Evolutionary conservation across 768 basidiomycete genomes (phyloP).

Genomic region (Hortiboletus flavorubellus): DNA sequence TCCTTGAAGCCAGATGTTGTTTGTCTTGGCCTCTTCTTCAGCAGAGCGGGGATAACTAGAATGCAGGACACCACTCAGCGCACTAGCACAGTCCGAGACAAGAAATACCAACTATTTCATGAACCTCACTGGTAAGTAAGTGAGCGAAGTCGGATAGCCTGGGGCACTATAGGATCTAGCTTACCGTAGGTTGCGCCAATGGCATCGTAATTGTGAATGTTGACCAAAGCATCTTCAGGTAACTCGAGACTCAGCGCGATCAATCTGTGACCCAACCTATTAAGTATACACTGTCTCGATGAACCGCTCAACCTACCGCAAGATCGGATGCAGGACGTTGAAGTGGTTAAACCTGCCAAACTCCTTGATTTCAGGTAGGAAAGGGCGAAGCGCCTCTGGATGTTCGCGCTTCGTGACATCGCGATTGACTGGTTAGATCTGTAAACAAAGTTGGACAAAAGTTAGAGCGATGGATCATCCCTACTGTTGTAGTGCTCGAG

Average conservation of each 20-base stretch:
- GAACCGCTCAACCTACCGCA: constrained; percentile 32
- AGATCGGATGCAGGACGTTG: constrained; percentile 46
- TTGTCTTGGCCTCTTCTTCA: constrained; percentile 48
- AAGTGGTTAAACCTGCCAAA: constrained; percentile 52
- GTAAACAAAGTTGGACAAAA: not conserved
- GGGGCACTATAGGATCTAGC: not conserved
- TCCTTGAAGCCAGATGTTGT: constrained; percentile 59
- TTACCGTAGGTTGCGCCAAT: constrained; percentile 43
- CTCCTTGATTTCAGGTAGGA: constrained; percentile 49
- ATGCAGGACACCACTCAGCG: not conserved
- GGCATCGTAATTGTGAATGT: constrained; percentile 44
- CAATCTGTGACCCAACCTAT: constrained; percentile 31
- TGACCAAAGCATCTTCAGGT: constrained; percentile 49
- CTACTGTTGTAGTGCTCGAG: constrained; percentile 62
- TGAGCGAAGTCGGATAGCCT: not conserved
- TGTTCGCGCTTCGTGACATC: constrained; percentile 46
- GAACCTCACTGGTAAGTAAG: constrained; percentile 43
- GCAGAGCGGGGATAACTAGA: constrained; percentile 46
- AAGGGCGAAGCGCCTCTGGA: constrained; percentile 47
- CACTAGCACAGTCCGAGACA: not conserved
- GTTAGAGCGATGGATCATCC: constrained; percentile 7
- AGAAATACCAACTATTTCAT: constrained; percentile 58
- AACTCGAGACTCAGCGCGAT: constrained; percentile 52
- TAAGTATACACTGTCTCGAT: not conserved
- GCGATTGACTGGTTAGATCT: constrained; percentile 43